Evolutionary conservation across 2,329 filamentous ascomycete genomes (phyloP), one percentile per base, ranked within the genome.

Genomic region (Colletotrichum tanaceti): DNA sequence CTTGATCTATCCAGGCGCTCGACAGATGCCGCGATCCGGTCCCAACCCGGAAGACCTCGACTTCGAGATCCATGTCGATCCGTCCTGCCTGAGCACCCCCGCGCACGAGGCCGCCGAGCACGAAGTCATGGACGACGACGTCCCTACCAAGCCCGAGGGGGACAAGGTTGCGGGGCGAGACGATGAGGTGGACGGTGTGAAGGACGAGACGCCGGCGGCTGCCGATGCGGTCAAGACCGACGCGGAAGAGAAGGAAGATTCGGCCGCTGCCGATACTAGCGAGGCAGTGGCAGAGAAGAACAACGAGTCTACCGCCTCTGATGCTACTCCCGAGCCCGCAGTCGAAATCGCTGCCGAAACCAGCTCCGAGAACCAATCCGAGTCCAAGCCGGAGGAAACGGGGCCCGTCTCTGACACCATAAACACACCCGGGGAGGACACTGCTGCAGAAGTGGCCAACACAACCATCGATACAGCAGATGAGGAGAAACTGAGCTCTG

Each of bases 31-130:
- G 53, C 57, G 52, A 63, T 53, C 67, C 50, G 63, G 57, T 44
- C 50, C 63, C 20, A 74, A 71, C 70, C 72, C 70, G 57, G 72
- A 74, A 63, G 79, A 83, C 68, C 72, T 78, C 72, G 79, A 85
- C 71, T 85, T 86, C 70, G 75, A 83, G 10, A 85, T 83, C 71
- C 82, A 83, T 78, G 77, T 84, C 73, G 84, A 86, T 73, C 74
- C 75, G 50, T 84, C 81, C 62, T 84, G 81, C 72, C 54, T 81
- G 63, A 81, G 76, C 73, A 77, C 77, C 49, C 77, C 78, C 65
- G 82, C 82, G 77, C 78, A 81, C 72, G 79, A 83, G 39, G 39
- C 24, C 35, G 43, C 50, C 24, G 49, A 63, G n/a, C 18, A 18
- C 46, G 62, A 69, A 52, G 5, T 43, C 35, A 69, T 69, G 66